phyloP scores from a whole-genome alignment of 768 basidiomycete genomes.

The Cubamyces sp. region DNA sequence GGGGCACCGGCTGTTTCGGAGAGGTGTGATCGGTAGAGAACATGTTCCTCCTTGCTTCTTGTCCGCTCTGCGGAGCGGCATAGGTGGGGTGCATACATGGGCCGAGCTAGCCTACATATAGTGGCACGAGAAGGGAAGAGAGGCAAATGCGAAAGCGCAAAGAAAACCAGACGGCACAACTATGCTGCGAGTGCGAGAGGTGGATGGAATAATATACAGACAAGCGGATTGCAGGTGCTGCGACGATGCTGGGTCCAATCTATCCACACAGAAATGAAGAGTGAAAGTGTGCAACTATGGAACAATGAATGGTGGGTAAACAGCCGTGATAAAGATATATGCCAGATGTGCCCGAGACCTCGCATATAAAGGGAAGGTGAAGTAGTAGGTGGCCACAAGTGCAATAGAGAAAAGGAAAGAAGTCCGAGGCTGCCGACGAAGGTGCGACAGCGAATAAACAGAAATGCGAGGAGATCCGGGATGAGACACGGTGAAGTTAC shows the following conservation, averaged over 20 bases:
- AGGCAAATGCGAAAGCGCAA: conserved; percentile 14
- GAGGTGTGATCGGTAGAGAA: not conserved
- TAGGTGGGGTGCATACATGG: conserved; percentile 20
- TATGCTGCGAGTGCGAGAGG: conserved; percentile 1
- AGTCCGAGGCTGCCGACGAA: conserved; percentile 1
- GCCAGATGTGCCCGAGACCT: conserved; percentile 28
- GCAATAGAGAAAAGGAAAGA: conserved; percentile 14
- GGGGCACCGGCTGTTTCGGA: no score
- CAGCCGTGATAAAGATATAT: conserved; percentile 26
- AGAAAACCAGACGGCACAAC: not conserved
- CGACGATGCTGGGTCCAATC: conserved; percentile 25
- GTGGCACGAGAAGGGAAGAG: conserved; percentile 11
- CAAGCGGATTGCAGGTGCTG: conserved; percentile 15
- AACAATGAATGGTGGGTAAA: conserved; percentile 7
- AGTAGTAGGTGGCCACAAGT: conserved; percentile 2
- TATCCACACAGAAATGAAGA: conserved; percentile 16
- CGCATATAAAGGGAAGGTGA: conserved; percentile 21
- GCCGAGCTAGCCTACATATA: conserved; percentile 5
- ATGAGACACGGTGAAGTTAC: conserved; percentile 19
- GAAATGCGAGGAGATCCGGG: conserved; percentile 22
- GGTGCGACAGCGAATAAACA: conserved; percentile 12
- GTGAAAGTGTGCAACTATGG: conserved; percentile 6
- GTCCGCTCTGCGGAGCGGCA: conserved; percentile 36
- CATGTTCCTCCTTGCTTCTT: conserved; percentile 25
- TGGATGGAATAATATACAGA: conserved; percentile 19